A percentile compares a stretch with the other conserved stretches of the same genome.
phyloP scores from a whole-genome alignment of 306 rosid genomes.

The Fragaria iinumae region DNA sequence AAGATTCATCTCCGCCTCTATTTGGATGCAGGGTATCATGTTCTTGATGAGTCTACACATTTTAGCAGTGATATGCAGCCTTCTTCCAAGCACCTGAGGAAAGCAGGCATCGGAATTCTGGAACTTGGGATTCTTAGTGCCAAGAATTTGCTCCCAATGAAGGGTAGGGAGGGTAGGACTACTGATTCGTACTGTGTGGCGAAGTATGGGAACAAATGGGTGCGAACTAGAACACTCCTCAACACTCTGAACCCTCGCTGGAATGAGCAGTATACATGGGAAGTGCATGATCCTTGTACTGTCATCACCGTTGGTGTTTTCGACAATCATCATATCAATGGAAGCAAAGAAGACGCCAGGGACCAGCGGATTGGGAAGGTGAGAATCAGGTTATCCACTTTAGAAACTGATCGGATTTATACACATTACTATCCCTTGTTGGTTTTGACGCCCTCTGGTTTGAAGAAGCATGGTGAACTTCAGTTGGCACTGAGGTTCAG shows the following conservation, averaged over 20 bases:
- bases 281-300: conserved; percentile 82
- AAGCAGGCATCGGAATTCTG: conserved; percentile 66
- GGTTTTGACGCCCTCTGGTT: conserved; percentile 61
- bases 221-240: conserved; percentile 80
- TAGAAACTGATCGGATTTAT: conserved; percentile 73
- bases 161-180: conserved; percentile 63
- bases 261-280: conserved; percentile 99
- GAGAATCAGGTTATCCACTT: conserved; percentile 80
- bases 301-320: conserved; percentile 84
- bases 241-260: conserved; percentile 73
- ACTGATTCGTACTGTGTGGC: conserved; percentile 94
- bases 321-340: conserved; percentile 70
- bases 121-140: conserved; percentile 92
- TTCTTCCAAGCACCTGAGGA: conserved; percentile 66
- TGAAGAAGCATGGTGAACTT: conserved; percentile 93
- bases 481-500: conserved; percentile 86
- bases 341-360: conserved; percentile 47
- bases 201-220: conserved; percentile 95
- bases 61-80: conserved; percentile 95
- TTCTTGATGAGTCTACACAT: conserved; percentile 90
- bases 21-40: conserved; percentile 79
- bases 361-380: conserved; percentile 91
- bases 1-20: conserved; percentile 75
- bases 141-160: conserved; percentile 71
- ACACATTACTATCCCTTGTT: conserved; percentile 83